Percentiles rank a stretch among this genome's conserved stretches.
phyloP scores from a whole-genome alignment of 768 basidiomycete species.

The Amanita rubescens region DNA sequence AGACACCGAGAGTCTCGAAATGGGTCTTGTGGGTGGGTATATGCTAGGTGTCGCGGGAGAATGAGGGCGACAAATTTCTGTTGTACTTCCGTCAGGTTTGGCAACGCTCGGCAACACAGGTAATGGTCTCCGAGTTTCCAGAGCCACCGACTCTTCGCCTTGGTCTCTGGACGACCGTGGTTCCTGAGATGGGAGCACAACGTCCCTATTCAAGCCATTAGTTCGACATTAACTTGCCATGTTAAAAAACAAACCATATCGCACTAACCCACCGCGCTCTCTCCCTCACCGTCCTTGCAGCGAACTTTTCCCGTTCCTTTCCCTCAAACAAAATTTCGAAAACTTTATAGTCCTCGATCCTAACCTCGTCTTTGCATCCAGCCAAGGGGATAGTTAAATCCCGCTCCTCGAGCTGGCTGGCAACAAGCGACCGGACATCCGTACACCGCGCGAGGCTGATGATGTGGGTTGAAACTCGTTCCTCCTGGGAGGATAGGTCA shows the following conservation, averaged over 20 bases:
- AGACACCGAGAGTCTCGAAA: constrained; percentile 14
- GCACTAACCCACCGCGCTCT: constrained; percentile 70
- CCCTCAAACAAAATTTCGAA: constrained; percentile 63
- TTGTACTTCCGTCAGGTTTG: constrained; percentile 3
- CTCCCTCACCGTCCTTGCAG: constrained; percentile 50
- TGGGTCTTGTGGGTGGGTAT: constrained; percentile 17
- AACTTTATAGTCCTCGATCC: constrained; percentile 24
- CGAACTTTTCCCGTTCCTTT: constrained; percentile 49
- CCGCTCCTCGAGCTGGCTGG: constrained; percentile 31
- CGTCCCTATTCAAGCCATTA: constrained; percentile 39
- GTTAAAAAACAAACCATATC: constrained; percentile 47
- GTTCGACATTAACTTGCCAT: constrained; percentile 1
- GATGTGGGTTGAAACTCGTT: constrained; percentile 31
- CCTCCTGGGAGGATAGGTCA: constrained; percentile 11
- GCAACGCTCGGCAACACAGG: background rate
- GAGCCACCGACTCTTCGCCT: background rate
- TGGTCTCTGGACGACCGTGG: constrained; percentile 12
- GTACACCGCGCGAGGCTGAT: constrained; percentile 46
- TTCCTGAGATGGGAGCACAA: constrained; percentile 35
- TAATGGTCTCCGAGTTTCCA: background rate
- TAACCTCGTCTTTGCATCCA: constrained; percentile 29
- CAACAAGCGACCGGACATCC: constrained; percentile 54
- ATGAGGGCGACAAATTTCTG: constrained; percentile 8
- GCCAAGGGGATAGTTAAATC: constrained; percentile 38
- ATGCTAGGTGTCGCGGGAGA: constrained; percentile 17